Conservation (phyloP, 2,329 filamentous ascomycete genomes). For the Metarhizium rileyi region DNA sequence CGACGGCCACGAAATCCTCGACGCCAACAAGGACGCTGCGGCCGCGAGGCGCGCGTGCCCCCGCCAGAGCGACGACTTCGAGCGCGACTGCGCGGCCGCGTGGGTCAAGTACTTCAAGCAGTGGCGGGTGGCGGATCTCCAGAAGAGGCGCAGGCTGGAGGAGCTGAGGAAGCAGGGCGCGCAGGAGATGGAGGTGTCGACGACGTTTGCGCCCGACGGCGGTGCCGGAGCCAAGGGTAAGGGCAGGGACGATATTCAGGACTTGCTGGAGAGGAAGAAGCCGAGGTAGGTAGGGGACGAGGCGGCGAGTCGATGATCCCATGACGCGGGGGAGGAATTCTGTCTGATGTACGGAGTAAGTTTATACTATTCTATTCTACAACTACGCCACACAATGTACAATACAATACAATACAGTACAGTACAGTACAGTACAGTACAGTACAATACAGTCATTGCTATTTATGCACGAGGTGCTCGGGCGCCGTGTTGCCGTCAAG, state of each 20-base stretch:
- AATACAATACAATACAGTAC: no score
- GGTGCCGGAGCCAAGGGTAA: slow-evolving; percentile 20
- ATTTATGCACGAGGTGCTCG: no score
- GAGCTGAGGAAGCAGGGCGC: slow-evolving; percentile 67
- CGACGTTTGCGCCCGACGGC: slow-evolving; percentile 26
- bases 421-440: no score
- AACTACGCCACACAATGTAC: no score
- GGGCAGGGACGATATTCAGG: slow-evolving; percentile 28
- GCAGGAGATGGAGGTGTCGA: slow-evolving; percentile 41
- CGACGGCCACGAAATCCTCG: slow-evolving; percentile 70
- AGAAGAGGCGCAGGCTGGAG: slow-evolving; percentile 71
- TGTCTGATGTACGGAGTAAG: no score
- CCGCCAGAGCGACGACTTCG: slow-evolving; percentile 48
- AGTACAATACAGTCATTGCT: no score
- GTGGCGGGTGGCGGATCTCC: slow-evolving; percentile 82
- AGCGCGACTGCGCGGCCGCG: slow-evolving; percentile 75
- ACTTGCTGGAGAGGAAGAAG: slow-evolving; percentile 28
- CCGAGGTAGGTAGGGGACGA: slow-evolving; percentile 10
- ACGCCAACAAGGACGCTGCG: slow-evolving; percentile 41
- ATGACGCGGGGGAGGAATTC: neutral
- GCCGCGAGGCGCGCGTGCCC: slow-evolving; percentile 31
- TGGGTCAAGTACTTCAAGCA: slow-evolving; percentile 99
- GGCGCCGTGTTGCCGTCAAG: slow-evolving; percentile 43
- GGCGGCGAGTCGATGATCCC: neutral
- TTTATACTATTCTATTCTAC: no score